phyloP scores from a whole-genome alignment of 176 grass and related monocot genomes.

The Carex parvula region DNA sequence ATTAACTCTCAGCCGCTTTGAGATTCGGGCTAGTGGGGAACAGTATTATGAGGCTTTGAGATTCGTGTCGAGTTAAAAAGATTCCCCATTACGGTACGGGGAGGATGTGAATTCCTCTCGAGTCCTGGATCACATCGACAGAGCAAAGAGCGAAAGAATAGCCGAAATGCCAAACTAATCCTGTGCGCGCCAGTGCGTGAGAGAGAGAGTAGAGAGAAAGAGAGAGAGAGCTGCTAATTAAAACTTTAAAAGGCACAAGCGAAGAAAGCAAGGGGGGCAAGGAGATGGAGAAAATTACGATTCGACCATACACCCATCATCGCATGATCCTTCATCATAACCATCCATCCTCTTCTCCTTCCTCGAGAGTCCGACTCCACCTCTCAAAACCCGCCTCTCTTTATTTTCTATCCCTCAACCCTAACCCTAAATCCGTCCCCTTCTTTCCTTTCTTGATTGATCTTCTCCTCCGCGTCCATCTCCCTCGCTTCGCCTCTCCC shows the following conservation, averaged over 20 bases:
- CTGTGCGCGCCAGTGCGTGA: not conserved
- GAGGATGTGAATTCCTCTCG: too few relatives aligned
- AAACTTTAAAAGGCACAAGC: not conserved
- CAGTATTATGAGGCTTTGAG: too few relatives aligned
- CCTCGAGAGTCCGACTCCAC: conserved; percentile 26
- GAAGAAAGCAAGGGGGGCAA: conserved; percentile 4
- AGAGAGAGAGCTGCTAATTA: conserved; percentile 4
- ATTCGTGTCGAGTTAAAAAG: too few relatives aligned
- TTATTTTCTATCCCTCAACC: conserved; percentile 28
- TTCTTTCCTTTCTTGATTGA: not conserved
- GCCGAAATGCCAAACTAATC: not conserved
- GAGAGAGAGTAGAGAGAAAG: not conserved
- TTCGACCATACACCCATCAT: conserved; percentile 26
- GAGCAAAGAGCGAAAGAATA: too few relatives aligned
- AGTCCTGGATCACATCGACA: too few relatives aligned
- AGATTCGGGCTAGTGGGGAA: too few relatives aligned
- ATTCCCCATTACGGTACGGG: too few relatives aligned
- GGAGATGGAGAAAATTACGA: conserved; percentile 54
- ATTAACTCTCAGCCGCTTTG: too few relatives aligned
- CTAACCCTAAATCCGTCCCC: conserved; percentile 38
- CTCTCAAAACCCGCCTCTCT: conserved; percentile 38
- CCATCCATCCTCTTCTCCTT: conserved; percentile 10
- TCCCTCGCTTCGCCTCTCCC: conserved; percentile 15
- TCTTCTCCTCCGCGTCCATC: not conserved
- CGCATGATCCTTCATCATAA: not conserved